Conservation (phyloP, 768 basidiomycete species). For the Leccinellum albellum region DNA sequence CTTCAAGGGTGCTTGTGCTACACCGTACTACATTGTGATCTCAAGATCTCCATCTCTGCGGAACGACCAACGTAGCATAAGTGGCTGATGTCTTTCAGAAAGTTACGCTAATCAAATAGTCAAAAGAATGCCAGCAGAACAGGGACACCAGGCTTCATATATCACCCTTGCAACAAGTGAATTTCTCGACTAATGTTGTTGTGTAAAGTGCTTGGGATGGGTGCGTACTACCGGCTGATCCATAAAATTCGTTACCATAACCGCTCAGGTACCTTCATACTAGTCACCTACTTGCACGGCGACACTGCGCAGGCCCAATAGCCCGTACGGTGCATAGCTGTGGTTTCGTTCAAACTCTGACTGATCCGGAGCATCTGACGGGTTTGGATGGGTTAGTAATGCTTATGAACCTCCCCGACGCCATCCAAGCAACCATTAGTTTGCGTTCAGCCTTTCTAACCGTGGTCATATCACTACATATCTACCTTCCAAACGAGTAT, state of each 20-base stretch:
- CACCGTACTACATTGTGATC: too few relatives aligned
- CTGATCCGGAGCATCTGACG: not conserved
- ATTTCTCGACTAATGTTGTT: too few relatives aligned
- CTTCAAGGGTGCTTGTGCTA: not conserved
- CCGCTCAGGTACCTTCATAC: too few relatives aligned
- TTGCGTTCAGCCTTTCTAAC: not conserved
- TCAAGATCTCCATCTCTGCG: not conserved
- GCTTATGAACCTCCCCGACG: not conserved
- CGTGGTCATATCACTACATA: not conserved
- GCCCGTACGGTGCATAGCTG: too few relatives aligned
- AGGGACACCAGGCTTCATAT: not conserved
- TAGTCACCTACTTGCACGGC: too few relatives aligned
- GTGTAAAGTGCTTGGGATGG: not conserved
- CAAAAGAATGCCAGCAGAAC: not conserved
- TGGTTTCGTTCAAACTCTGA: not conserved
- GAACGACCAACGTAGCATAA: not conserved
- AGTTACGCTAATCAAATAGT: not conserved
- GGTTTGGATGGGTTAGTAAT: not conserved
- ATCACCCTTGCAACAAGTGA: too few relatives aligned
- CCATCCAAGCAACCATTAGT: not conserved
- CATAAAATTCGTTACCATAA: not conserved
- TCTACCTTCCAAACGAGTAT: not conserved
- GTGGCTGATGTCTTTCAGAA: not conserved
- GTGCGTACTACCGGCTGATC: not conserved
- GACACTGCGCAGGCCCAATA: too few relatives aligned